Evolutionary conservation across 2,329 filamentous ascomycete genomes (phyloP), one percentile per base, ranked within the genome.

Genomic region (Verticillium zaregamsianum): DNA sequence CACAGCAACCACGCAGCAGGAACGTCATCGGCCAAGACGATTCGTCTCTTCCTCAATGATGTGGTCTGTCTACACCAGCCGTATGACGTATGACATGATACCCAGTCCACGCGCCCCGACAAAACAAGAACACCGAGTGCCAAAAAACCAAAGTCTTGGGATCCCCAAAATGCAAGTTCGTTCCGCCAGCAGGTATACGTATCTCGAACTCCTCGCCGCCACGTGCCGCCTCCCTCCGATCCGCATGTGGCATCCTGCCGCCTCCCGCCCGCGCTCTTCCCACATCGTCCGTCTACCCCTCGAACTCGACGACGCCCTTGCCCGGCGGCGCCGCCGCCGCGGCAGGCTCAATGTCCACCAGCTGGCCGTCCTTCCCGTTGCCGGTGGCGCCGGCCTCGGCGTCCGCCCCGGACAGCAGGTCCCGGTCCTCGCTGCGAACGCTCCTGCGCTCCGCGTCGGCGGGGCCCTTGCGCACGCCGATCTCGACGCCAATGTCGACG

Each of bases 381-480:
- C 66, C 65, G 31, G 66, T 69, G 25, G 76, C 84, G 14, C 84
- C 84, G 1, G 90, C 87, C 66, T 87, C 86, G 2, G 87, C 90
- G 71, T 94, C 91, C 2, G 88, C 89, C 0, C 90, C 91, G 67
- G 90, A 89, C 15, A 93, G 75, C 15, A 93, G 74, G 71, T 92
- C 90, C 59, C 87, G 79, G 73, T 93, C 90, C 57, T 85, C 83
- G 60, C 86, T 88, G 65, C 85, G 81, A 23, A 90, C 87, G 59
- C 86, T 86, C 63, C 87, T 80, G 28, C 85, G 80, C 69, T 90
- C 87, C 1, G 83, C 76, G 64, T 90, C 87, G 15, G 65, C 67
- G 11, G 68, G 68, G 7, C 74, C 76, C 61, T 70, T 71, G 67
- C 73, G 75, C 65, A 77, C 72, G 63, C 74, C 75, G 65, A 77